Conservation (phyloP, 2,329 filamentous ascomycete species). For the Dactylellina sp. region DNA sequence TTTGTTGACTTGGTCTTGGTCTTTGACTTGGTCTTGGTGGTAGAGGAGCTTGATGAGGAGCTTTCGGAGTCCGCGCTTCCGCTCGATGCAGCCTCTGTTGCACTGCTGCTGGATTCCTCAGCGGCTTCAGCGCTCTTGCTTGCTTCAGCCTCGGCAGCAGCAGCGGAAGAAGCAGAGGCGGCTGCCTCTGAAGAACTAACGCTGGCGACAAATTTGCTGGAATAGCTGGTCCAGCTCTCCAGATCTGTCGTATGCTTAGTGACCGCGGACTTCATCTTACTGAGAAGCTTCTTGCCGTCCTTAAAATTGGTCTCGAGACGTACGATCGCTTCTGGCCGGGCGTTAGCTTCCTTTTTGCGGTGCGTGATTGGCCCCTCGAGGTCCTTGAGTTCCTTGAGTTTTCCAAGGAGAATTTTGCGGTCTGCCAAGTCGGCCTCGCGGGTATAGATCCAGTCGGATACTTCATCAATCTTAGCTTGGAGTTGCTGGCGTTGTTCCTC, state of each 20-base stretch:
- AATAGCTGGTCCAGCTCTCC: constrained; percentile 43
- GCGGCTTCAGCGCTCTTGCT: constrained; percentile 37
- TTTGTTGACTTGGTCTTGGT: constrained; percentile 61
- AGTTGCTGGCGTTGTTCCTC: constrained; percentile 75
- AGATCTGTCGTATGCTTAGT: constrained; percentile 63
- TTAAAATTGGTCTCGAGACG: constrained; percentile 77
- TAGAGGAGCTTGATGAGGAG: constrained; percentile 61
- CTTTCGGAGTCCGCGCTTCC: constrained; percentile 22
- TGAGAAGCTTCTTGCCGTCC: constrained; percentile 77
- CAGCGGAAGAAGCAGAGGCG: constrained; percentile 43
- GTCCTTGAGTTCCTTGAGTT: constrained; percentile 79
- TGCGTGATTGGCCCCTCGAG: constrained; percentile 81
- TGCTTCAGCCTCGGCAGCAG: constrained; percentile 29
- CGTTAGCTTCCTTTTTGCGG: constrained; percentile 77
- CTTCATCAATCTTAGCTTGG: constrained; percentile 74
- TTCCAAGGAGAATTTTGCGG: constrained; percentile 78
- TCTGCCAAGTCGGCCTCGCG: constrained; percentile 79
- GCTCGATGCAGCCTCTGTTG: constrained; percentile 35
- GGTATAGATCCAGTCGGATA: constrained; percentile 90
- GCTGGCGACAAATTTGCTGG: constrained; percentile 44
- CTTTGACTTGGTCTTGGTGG: constrained; percentile 62
- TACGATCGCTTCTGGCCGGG: constrained; percentile 77
- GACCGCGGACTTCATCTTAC: constrained; percentile 66
- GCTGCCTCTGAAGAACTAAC: constrained; percentile 46
- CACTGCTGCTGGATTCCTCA: constrained; percentile 21